Base-by-base conservation (phyloP, 768 basidiomycete species). In the Exsudoporus frostii region DNA sequence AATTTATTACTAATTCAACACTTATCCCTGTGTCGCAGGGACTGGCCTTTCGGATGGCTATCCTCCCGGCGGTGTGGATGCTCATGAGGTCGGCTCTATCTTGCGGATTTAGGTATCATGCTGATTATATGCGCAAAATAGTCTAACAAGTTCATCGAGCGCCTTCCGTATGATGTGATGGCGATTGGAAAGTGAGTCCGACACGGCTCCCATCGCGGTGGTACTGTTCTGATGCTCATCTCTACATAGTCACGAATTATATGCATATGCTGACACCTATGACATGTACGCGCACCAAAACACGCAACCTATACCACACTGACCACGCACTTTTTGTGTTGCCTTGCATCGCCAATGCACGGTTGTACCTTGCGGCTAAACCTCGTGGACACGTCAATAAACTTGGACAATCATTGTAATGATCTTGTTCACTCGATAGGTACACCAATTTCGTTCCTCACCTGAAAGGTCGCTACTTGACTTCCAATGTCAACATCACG, bases 401-500 rank as follows among this genome's bases (percentile, higher is more conserved):
- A 42, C 7, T 1, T 33, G 15, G 13, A 24, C 29, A 24, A 43
- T 41, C 32, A 20, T 37, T 41, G 19, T 27, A 20, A 45, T 42
- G 15, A 29, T 25, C 24, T 50, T 32, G 15, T 42, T n/a, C 43
- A 46, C 24, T 48, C 25, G 46, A 46, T 51, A 86, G 81, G 71
- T 74, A 86, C 66, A 70, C 75, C 48, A 86, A 86, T 65, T 88
- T 92, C 61, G 83, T 73, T 4, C 85, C 83, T 3, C 71, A 81
- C 42, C 77, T 84, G 68, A 75, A 80, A 8, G 90, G 88, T 7
- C 78, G 84, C 41, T 94, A 92, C 67, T 72, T 97, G 43, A 84
- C 90, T 1, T 90, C 86, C 2, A 96, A 96, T 61, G 88, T 83
- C 50, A 90, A 95, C 71, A 90, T 96, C 65, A 92, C 91, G 2